Evolutionary conservation across 805 yeast species (phyloP).

Genomic region (Candida caryicola): DNA sequence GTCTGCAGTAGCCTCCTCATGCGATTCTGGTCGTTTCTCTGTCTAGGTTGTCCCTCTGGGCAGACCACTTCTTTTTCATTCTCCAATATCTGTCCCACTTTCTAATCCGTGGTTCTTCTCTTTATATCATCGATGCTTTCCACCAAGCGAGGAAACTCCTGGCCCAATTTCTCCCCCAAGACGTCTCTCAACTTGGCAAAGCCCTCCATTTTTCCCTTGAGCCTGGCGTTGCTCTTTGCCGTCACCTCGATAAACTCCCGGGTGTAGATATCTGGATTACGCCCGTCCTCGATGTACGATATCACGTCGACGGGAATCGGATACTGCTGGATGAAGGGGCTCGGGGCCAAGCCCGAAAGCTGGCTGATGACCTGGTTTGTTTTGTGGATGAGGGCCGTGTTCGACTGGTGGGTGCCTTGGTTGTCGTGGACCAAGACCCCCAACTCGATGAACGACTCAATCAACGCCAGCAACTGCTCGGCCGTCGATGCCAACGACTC

Average conservation of each 20-base stretch:
- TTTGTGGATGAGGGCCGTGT: slow-evolving; percentile 41
- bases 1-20: too few relatives aligned
- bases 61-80: too few relatives aligned
- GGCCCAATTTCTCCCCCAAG: slow-evolving; percentile 64
- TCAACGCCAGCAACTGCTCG: slow-evolving; percentile 22
- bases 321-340: slow-evolving; percentile 32
- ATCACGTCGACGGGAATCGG: slow-evolving; percentile 81
- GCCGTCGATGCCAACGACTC: slow-evolving; percentile 24
- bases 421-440: slow-evolving; percentile 93
- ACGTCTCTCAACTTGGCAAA: slow-evolving; percentile 59
- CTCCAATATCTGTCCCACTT: too few relatives aligned
- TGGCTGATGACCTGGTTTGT: slow-evolving; percentile 42
- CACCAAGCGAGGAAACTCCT: slow-evolving; percentile 76
- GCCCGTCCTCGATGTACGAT: slow-evolving; percentile 89
- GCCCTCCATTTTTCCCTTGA: slow-evolving; percentile 81
- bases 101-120: slow-evolving; percentile 32
- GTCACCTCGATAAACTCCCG: slow-evolving; percentile 94
- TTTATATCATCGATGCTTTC: slow-evolving; percentile 56
- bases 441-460: slow-evolving; percentile 81
- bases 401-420: slow-evolving; percentile 82
- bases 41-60: too few relatives aligned
- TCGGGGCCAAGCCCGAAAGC: slow-evolving; percentile 32
- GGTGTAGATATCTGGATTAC: slow-evolving; percentile 96
- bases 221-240: slow-evolving; percentile 81
- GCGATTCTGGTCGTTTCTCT: too few relatives aligned